Percentiles rank a stretch among this genome's conserved stretches.
phyloP scores from a whole-genome alignment of 495 filamentous ascomycete genomes.

The Podospora tetraspora region DNA sequence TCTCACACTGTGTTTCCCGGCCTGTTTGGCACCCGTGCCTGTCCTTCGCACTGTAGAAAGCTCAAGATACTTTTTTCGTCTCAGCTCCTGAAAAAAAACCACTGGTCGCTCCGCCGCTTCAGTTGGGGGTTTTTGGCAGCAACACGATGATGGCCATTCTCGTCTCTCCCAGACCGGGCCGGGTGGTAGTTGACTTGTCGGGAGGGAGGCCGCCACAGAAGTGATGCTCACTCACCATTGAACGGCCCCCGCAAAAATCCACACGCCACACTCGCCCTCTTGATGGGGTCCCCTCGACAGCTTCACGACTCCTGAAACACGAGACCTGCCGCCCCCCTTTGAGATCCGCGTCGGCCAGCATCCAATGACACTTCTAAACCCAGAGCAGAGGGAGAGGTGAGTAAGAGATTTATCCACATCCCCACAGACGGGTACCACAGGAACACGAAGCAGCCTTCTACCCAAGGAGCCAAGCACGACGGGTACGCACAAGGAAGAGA shows the following conservation, averaged over 20 bases:
- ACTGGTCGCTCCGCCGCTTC: neutral
- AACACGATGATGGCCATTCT: neutral
- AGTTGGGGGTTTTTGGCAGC: neutral
- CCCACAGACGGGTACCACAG: neutral
- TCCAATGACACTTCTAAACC: constrained; percentile 4
- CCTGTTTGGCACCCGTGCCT: neutral
- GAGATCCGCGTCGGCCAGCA: constrained; percentile 9
- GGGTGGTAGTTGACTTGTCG: neutral
- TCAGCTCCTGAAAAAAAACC: neutral
- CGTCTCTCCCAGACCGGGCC: no score
- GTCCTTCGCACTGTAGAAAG: neutral
- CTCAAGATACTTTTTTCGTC: neutral
- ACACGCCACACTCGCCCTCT: neutral
- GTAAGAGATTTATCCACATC: neutral
- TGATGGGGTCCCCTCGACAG: neutral
- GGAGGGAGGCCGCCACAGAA: neutral
- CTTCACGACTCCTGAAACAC: constrained; percentile 9
- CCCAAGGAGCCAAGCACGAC: neutral
- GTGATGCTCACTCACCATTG: no score
- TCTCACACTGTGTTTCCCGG: neutral
- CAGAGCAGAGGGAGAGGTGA: neutral
- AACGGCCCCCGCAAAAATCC: neutral
- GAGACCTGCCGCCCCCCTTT: neutral
- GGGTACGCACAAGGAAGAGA: neutral
- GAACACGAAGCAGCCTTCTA: neutral